Base-by-base conservation (phyloP, 2,329 filamentous ascomycete species). In the Fusarium multiceps region DNA sequence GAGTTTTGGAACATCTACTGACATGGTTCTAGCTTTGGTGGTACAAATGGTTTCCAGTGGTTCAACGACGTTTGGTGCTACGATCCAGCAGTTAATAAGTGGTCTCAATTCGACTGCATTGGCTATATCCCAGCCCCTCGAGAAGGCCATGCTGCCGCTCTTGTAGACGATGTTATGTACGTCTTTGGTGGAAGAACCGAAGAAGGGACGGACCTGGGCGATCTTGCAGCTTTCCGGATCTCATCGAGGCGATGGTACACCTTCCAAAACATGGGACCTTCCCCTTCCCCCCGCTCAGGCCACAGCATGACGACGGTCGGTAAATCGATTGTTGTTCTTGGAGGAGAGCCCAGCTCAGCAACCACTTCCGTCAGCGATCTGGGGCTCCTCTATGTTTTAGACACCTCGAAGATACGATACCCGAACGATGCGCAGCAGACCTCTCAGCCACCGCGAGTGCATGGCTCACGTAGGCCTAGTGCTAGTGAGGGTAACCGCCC, bases 11-110 rank as follows among this genome's bases (percentile, higher is more conserved):
- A 25, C 21, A 50, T 41, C 13, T 27, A 51, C 67, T 74, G 48
- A 77, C 58, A 25, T 9, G 18, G 7, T 50, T 13, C 25, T 59
- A 96, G 92, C n/a, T 99, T 99, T 78, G 96, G 96, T 73, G 96
- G 96, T 68, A 99, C 96, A 3, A 97, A 99, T 78, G 96, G 96
- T 42, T 89, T 94, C 59, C 90, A 93, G 75, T 99, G 96, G 97
- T 99, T 98, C 83, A 99, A 98, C 79, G 96, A 99, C 78, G 96
- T 99, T 49, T 99, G 96, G 96, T 93, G 91, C 55, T 99, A 96
- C 78, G 95, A 98, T 75, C 92, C 94, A 10, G 86, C 89, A 58
- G 83, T 88, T 47, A 98, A 98, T 79, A 83, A 87, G 59, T 99
- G 96, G 96, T 83, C 89, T 12, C 92, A 97, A 78, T 86, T 97